phyloP scores from a whole-genome alignment of 192 early-diverging fungal species.

The Umbelopsis isabellina region DNA sequence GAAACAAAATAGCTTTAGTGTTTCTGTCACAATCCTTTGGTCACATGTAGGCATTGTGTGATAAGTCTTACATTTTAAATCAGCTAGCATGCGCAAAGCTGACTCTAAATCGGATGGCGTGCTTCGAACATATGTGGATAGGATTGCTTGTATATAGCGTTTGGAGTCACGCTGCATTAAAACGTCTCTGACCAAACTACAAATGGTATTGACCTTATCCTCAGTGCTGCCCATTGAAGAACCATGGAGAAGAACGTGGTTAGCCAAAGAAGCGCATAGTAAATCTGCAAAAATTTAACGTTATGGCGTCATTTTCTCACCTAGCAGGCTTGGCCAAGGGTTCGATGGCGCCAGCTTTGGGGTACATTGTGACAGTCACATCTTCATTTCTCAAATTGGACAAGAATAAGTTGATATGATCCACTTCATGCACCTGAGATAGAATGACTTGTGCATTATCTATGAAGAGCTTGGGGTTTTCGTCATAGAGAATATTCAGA shows the following conservation, averaged over 20 bases:
- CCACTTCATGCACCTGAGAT: constrained; percentile 73
- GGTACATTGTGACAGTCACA: constrained; percentile 82
- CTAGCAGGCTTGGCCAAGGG: not conserved
- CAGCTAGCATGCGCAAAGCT: constrained; percentile 71
- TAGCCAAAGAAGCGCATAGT: not conserved
- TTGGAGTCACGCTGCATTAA: constrained; percentile 56
- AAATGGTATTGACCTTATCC: constrained; percentile 79
- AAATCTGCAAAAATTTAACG: not conserved
- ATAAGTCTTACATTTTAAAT: constrained; percentile 50
- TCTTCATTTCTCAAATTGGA: constrained; percentile 77
- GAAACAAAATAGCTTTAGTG: not conserved
- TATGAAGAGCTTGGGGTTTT: constrained; percentile 70
- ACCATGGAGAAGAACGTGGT: not conserved
- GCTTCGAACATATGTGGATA: constrained; percentile 85
- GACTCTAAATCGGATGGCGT: constrained; percentile 80
- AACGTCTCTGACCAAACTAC: constrained; percentile 64
- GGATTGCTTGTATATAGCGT: constrained; percentile 74
- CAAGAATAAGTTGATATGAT: constrained; percentile 91
- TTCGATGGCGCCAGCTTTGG: constrained; percentile 26
- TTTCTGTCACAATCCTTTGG: not conserved
- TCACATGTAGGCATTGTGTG: not conserved
- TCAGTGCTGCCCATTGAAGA: constrained; percentile 12
- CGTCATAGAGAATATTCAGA: constrained; percentile 90
- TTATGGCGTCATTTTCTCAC: not conserved
- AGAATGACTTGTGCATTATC: constrained; percentile 74